Conservation (phyloP, 257 asterid genomes). For the Nicotiana undulata region DNA sequence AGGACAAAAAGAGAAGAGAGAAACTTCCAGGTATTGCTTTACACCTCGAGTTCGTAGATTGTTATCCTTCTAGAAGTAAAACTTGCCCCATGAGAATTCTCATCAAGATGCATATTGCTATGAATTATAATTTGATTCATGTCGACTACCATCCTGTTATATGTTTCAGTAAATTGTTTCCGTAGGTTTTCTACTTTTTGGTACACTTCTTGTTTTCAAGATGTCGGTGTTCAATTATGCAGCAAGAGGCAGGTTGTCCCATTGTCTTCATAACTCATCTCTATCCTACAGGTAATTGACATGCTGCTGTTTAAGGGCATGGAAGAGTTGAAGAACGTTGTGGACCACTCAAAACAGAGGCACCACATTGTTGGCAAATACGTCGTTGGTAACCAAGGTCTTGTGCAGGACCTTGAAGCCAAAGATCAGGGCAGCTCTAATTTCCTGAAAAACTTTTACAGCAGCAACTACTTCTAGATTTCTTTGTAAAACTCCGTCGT, state of each 20-base stretch:
- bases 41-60: neutral
- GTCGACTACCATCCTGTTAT: neutral
- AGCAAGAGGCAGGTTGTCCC: neutral
- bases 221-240: neutral
- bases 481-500: neutral
- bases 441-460: slow-evolving; percentile 72
- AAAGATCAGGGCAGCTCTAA: slow-evolving; percentile 53
- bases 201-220: neutral
- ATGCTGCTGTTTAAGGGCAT: slow-evolving; percentile 81
- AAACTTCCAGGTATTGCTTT: neutral
- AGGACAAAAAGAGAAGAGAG: neutral
- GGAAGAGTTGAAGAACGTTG: slow-evolving; percentile 70
- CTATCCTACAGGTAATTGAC: slow-evolving; percentile 59
- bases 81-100: neutral
- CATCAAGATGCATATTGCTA: neutral
- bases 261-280: neutral
- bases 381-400: slow-evolving; percentile 40
- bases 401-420: slow-evolving; percentile 30
- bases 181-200: no score
- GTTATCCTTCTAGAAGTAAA: neutral
- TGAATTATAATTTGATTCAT: neutral
- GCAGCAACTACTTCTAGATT: slow-evolving; percentile 60
- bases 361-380: slow-evolving; percentile 90
- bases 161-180: neutral
- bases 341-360: slow-evolving; percentile 90